Evolutionary conservation across 768 basidiomycete genomes (phyloP).

Genomic region (Strobilomyces confusus): DNA sequence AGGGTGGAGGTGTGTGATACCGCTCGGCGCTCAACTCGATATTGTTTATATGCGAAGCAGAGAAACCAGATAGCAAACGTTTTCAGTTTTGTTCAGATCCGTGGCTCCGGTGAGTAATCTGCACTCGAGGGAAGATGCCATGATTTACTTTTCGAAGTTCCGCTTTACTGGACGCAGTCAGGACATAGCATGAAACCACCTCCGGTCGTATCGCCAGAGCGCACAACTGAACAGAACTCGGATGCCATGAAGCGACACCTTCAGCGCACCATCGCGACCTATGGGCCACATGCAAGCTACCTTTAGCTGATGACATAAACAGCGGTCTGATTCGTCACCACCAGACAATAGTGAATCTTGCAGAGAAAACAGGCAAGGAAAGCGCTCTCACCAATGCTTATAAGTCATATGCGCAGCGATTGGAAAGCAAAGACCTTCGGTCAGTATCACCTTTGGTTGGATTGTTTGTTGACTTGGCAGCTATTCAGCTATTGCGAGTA

Average conservation of each 20-base stretch:
- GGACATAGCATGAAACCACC: constrained; percentile 87
- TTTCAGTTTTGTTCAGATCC: constrained; percentile 85
- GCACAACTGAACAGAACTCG: constrained; percentile 68
- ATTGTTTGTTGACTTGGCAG: not conserved
- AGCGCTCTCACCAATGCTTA: constrained; percentile 75
- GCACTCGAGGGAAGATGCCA: not conserved
- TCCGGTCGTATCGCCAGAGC: constrained; percentile 69
- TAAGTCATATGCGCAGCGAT: constrained; percentile 58
- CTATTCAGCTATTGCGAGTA: constrained; percentile 67
- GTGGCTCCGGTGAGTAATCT: constrained; percentile 73
- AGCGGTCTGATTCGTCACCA: constrained; percentile 1
- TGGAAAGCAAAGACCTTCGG: constrained; percentile 53
- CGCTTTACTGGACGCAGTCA: constrained; percentile 88
- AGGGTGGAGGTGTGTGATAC: constrained; percentile 59
- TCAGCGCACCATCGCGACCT: constrained; percentile 54
- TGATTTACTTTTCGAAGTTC: constrained; percentile 49
- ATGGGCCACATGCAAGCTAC: constrained; percentile 70
- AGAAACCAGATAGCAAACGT: constrained; percentile 71
- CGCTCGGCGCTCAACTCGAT: not conserved
- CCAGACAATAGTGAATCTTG: constrained; percentile 83
- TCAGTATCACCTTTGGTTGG: constrained; percentile 30
- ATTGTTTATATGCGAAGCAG: constrained; percentile 34
- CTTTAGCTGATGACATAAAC: constrained; percentile 1
- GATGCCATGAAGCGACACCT: constrained; percentile 75
- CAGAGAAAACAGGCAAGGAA: constrained; percentile 90